Evolutionary conservation across 768 basidiomycete genomes (phyloP).

Genomic region (Daedaleopsis nitida): DNA sequence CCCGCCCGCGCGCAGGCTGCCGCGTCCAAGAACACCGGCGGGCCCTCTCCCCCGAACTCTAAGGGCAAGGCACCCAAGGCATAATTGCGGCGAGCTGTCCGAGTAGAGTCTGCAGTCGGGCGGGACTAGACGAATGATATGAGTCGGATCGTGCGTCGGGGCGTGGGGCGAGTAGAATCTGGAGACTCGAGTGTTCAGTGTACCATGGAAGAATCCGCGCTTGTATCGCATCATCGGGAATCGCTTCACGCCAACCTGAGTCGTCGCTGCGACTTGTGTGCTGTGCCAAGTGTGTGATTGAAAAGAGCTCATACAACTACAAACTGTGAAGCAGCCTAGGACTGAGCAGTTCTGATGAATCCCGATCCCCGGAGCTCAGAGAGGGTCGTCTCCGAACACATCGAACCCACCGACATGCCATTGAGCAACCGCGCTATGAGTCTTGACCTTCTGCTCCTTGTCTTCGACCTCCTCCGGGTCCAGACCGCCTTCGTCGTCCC

Average conservation of each 20-base stretch:
- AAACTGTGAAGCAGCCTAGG: too few relatives aligned
- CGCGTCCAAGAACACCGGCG: constrained; percentile 23
- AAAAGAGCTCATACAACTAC: too few relatives aligned
- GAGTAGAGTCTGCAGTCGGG: too few relatives aligned
- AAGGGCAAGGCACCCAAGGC: constrained; percentile 21
- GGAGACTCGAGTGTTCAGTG: too few relatives aligned
- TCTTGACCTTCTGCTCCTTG: constrained; percentile 6
- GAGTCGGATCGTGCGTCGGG: too few relatives aligned
- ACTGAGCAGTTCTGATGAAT: too few relatives aligned
- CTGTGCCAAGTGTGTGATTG: too few relatives aligned
- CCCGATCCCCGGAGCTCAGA: neutral
- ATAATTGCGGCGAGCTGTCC: neutral
- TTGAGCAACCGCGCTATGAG: neutral
- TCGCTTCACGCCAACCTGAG: too few relatives aligned
- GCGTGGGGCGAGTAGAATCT: too few relatives aligned
- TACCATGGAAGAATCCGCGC: too few relatives aligned
- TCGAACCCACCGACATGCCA: neutral
- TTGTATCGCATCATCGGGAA: too few relatives aligned
- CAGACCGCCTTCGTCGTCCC: constrained; percentile 3
- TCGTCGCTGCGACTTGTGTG: too few relatives aligned
- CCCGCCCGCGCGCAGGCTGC: constrained; percentile 29
- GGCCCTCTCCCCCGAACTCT: constrained; percentile 12
- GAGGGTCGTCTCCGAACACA: neutral
- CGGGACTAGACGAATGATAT: neutral
- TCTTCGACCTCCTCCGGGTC: constrained; percentile 2